Evolutionary conservation across 2,329 filamentous ascomycete species (phyloP).

Genomic region (Trichoderma guizhouense): DNA sequence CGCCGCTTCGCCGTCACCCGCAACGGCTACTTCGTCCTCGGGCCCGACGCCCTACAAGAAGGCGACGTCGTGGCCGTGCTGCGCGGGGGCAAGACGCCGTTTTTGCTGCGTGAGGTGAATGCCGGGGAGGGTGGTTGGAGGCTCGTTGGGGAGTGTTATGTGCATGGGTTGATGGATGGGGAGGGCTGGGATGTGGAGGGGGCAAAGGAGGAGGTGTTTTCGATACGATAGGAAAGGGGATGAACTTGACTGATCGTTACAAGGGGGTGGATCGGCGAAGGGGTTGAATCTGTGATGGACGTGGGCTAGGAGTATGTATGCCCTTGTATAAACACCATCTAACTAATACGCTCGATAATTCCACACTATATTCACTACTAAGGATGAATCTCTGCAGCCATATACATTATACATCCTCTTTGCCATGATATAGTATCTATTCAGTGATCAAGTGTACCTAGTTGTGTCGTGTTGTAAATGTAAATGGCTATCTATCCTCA

Average conservation of each 20-base stretch:
- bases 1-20: slow-evolving; percentile 32
- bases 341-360: background rate
- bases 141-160: slow-evolving; percentile 37
- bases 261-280: background rate
- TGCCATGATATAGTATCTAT: background rate
- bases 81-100: slow-evolving; percentile 34
- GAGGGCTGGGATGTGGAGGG: slow-evolving; percentile 28
- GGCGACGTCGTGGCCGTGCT: slow-evolving; percentile 34
- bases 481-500: background rate
- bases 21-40: slow-evolving; percentile 33
- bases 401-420: background rate
- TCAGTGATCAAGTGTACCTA: background rate
- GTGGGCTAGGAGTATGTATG: background rate
- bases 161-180: slow-evolving; percentile 37
- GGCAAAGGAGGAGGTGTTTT: slow-evolving; percentile 30
- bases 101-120: slow-evolving; percentile 26
- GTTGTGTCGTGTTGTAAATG: background rate
- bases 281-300: background rate
- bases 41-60: slow-evolving; percentile 29
- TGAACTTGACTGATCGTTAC: background rate
- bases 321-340: background rate
- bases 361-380: background rate
- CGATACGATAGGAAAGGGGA: slow-evolving; percentile 20
- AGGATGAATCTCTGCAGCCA: background rate
- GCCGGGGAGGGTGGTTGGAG: slow-evolving; percentile 21